A percentile compares a stretch with the other conserved stretches of the same genome.
These are phyloP conservation scores for Myxozyma neglecta DNA, from an alignment of 805 yeast species.

Conservation along the genomic window DNA sequence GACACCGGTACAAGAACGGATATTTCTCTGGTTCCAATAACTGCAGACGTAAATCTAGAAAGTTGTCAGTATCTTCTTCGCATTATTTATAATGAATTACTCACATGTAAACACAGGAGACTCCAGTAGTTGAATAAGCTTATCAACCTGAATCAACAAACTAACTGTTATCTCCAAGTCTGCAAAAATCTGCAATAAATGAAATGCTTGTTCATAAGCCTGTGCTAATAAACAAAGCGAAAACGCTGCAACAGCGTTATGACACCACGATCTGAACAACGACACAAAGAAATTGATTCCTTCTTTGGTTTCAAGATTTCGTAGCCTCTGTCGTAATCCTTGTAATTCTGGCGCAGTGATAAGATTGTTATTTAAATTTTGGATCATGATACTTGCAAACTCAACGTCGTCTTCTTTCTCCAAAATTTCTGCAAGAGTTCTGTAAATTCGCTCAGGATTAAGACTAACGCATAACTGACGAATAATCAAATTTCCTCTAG, in stretches of 20 bases:
- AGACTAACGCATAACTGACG: conserved; percentile 79
- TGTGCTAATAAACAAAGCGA: conserved; percentile 83
- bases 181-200: conserved; percentile 76
- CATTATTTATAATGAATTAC: background rate
- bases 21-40: conserved; percentile 81
- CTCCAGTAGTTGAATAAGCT: conserved; percentile 84
- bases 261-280: conserved; percentile 87
- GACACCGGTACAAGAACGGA: conserved; percentile 79
- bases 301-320: conserved; percentile 58
- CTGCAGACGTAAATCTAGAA: conserved; percentile 68
- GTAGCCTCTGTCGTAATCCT: conserved; percentile 65
- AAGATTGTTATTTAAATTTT: conserved; percentile 80
- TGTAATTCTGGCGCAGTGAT: conserved; percentile 82
- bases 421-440: conserved; percentile 74
- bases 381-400: conserved; percentile 79
- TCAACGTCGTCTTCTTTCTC: conserved; percentile 59
- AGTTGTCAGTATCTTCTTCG: background rate
- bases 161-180: conserved; percentile 79
- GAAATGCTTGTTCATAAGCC: conserved; percentile 81
- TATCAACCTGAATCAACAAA: conserved; percentile 81
- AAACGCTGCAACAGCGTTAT: conserved; percentile 83
- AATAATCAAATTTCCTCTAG: conserved; percentile 78
- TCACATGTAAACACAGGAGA: conserved; percentile 77
- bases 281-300: conserved; percentile 72
- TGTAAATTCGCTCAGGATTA: conserved; percentile 79